Conservation (phyloP, 371 early-diverging fungal species). For the Mucor racemosus region DNA sequence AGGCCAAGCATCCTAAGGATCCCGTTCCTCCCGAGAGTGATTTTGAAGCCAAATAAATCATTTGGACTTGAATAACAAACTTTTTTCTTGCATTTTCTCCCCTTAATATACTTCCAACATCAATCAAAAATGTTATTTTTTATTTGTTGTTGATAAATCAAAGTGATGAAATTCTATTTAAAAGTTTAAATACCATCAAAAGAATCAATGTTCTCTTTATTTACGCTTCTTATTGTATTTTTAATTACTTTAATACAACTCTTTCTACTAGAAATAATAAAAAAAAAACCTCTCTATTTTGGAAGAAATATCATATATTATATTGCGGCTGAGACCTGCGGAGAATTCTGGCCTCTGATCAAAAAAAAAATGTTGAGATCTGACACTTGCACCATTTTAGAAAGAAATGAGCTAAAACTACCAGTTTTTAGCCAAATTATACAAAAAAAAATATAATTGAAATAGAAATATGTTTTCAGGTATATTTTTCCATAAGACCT, state of each 20-base stretch:
- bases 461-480: too few species aligned
- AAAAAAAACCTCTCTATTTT: not conserved
- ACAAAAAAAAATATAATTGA: too few species aligned
- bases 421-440: too few species aligned
- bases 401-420: too few species aligned
- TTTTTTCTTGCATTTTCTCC: not conserved
- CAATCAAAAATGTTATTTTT: not conserved
- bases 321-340: not conserved
- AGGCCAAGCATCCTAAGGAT: constrained; percentile 67
- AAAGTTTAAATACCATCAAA: not conserved
- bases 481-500: too few species aligned
- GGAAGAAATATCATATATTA: not conserved
- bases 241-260: not conserved
- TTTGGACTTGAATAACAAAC: not conserved
- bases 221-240: not conserved
- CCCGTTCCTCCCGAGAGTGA: constrained; percentile 51
- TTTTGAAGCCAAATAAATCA: constrained; percentile 18
- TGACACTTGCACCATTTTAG: not conserved
- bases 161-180: not conserved
- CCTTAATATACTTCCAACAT: not conserved
- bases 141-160: not conserved
- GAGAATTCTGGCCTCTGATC: not conserved
- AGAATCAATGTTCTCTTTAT: not conserved
- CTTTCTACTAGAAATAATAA: not conserved
- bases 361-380: not conserved